Base-by-base conservation (phyloP, 768 basidiomycete genomes). In the Mrakia gelida region DNA sequence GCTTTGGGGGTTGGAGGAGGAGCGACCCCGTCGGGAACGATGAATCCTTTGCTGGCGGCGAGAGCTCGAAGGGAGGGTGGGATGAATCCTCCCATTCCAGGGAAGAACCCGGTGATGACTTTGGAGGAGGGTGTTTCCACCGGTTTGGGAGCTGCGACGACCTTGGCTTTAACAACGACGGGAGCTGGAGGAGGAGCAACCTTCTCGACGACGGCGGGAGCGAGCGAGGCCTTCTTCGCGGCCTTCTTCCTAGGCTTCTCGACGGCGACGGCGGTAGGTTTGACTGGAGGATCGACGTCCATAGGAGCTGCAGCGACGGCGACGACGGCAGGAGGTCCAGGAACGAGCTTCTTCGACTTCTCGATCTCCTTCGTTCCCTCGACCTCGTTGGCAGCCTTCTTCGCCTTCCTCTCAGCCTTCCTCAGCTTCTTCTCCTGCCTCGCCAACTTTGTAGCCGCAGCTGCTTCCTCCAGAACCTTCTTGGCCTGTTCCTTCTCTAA, bases 1-100 rank as follows among this genome's bases (percentile, higher is more conserved):
- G 59, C n/a, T 28, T 52, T 52, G 49, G 49, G 49, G 3, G 49
- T 52, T 18, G 16, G 18, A 11, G 21, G 28, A 21, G 34, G 34
- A 18, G 65, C 65, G 32, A 38, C 65, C 9, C 15, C 32, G 28
- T 32, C 16, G 38, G 65, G 65, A 7, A 67, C 65, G 65, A 67
- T 13, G 34, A 34, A 67, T 15, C 38, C 67, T 15, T 70, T 34
- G 34, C 38, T 34, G 18, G 67, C 65, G 30, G 65, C 67, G 67
- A 70, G 67, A 43, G 34, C 23, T 23, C 67, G 34, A 43, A 70
- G 67, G 13, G 67, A 70, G 26, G 67, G 34, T 34, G 67, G 67
- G 23, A 70, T 43, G 67, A 70, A 70, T 13, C 67, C 23, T 13
- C 59, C 59, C 59, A 59, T 13, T 59, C 59, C 67, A 23, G 34